Base-by-base conservation (phyloP, 148 eudicot genomes). In the Amaranthus palmeri region DNA sequence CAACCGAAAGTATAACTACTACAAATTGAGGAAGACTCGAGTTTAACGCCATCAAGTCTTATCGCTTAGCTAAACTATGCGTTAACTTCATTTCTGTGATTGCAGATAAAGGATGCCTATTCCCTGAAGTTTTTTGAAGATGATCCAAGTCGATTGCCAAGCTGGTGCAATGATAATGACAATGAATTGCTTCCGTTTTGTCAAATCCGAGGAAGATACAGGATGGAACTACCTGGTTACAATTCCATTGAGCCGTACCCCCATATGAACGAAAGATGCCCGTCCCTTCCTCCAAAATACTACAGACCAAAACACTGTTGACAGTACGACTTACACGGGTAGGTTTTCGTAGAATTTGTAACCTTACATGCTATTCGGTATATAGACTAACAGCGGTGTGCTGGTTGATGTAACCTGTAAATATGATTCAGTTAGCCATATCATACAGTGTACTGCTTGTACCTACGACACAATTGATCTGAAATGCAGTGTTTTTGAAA, bases 41-140 rank as follows among this genome's bases (percentile, higher is more conserved):
- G 49, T 61, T 9, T 14, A 48, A 72, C 5, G 25, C 10, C 11
- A 36, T 71, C 41, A 8, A 18, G 14, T 64, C 25, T 45, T 17
- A 7, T 14, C 46, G 3, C 8, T n/a, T 45, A 8, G 67, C 46
- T 18, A 64, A 43, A n/a, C 40, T 0, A 6, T 12, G 61, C 40
- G 7, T 55, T 67, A 43, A 52, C 18, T 48, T 50, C 11, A 48
- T 46, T 64, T 40, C 68, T 47, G 40, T 64, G 61, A 50, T 54
- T 91, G 85, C 92, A 95, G 98, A 95, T 92, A 61, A 92, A 85
- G 77, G 97, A 92, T 78, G 97, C 97, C n/a, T 96, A 96, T 77
- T 72, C 85, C 6, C 87, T 95, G 74, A 91, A 88, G 56, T 86
- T 95, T 65, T 92, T 89, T 2, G 99, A 95, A 65, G 81, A 75